Conservation (phyloP, 2,329 filamentous ascomycete genomes). For the Aspergillus sp. region DNA sequence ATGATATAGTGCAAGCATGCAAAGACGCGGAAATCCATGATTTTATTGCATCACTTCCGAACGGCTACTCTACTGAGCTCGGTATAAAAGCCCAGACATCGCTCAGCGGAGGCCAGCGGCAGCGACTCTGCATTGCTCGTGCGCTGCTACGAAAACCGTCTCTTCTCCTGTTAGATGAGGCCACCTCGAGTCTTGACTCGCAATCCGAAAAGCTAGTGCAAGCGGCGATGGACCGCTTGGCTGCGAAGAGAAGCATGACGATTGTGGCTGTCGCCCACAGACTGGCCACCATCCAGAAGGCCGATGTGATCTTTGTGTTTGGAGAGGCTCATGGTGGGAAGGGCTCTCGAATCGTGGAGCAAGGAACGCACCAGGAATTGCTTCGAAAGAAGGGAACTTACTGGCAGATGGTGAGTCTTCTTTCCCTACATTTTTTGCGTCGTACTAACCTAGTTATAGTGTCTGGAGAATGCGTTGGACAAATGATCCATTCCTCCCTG, state of each 20-base stretch:
- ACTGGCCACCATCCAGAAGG: constrained; percentile 73
- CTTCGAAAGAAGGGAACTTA: constrained; percentile 50
- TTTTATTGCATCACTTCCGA: constrained; percentile 52
- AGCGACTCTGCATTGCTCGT: constrained; percentile 55
- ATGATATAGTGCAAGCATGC: constrained; percentile 47
- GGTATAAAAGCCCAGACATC: constrained; percentile 48
- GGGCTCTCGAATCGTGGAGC: constrained; percentile 52
- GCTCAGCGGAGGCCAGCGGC: constrained; percentile 55
- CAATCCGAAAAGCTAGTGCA: constrained; percentile 67
- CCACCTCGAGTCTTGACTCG: constrained; percentile 61
- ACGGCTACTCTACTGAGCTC: constrained; percentile 49
- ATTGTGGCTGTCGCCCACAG: constrained; percentile 77
- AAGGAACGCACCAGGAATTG: constrained; percentile 59
- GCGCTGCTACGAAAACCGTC: constrained; percentile 53
- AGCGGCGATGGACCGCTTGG: constrained; percentile 61
- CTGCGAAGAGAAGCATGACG: constrained; percentile 55
- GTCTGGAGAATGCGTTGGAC: constrained; percentile 30
- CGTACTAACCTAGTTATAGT: constrained; percentile 10
- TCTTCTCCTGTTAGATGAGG: constrained; percentile 58
- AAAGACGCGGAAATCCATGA: constrained; percentile 52
- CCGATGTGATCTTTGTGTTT: constrained; percentile 76
- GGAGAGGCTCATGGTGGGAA: constrained; percentile 51
- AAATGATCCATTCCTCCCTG: constrained; percentile 9
- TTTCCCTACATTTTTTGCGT: background rate
- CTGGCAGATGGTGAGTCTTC: constrained; percentile 50